phyloP scores from a whole-genome alignment of 2,329 filamentous ascomycete genomes.

The Aspergillus melleus region DNA sequence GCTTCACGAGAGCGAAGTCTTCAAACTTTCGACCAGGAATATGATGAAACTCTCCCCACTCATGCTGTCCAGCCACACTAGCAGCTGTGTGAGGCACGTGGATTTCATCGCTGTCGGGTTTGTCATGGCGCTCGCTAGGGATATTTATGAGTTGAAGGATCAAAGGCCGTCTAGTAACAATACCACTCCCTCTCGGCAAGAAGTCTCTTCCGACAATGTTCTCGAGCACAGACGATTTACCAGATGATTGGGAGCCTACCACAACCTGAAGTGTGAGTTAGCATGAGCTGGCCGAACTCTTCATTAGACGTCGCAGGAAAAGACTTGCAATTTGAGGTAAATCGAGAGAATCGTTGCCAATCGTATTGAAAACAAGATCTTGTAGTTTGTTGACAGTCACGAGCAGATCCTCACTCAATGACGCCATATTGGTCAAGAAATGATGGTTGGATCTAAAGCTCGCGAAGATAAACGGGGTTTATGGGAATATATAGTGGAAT shows the following conservation, averaged over 20 bases:
- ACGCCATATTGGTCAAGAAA: slow-evolving; percentile 66
- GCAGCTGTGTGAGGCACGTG: slow-evolving; percentile 75
- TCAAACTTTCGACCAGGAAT: slow-evolving; percentile 85
- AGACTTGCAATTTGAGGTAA: slow-evolving; percentile 89
- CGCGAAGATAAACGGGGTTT: background rate
- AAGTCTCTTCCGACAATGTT: slow-evolving; percentile 99
- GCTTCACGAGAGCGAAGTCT: slow-evolving; percentile 89
- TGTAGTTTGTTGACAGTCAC: slow-evolving; percentile 97
- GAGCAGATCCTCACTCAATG: slow-evolving; percentile 93
- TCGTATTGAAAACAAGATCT: slow-evolving; percentile 98
- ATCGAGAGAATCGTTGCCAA: slow-evolving; percentile 97
- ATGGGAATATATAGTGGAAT: background rate
- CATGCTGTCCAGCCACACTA: slow-evolving; percentile 64
- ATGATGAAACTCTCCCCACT: slow-evolving; percentile 97
- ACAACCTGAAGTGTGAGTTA: slow-evolving; percentile 67
- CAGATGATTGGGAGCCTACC: slow-evolving; percentile 95
- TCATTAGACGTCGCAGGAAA: background rate
- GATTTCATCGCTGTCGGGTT: slow-evolving; percentile 63
- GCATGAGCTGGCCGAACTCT: background rate
- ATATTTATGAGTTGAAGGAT: slow-evolving; percentile 99
- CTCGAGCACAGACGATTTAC: slow-evolving; percentile 97
- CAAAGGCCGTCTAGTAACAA: slow-evolving; percentile 89
- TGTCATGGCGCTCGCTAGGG: slow-evolving; percentile 69
- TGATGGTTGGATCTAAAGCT: background rate
- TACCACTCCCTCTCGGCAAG: slow-evolving; percentile 91